Evolutionary conservation across 2,329 filamentous ascomycete species (phyloP).

Genomic region (Fragosphaeria purpurea): DNA sequence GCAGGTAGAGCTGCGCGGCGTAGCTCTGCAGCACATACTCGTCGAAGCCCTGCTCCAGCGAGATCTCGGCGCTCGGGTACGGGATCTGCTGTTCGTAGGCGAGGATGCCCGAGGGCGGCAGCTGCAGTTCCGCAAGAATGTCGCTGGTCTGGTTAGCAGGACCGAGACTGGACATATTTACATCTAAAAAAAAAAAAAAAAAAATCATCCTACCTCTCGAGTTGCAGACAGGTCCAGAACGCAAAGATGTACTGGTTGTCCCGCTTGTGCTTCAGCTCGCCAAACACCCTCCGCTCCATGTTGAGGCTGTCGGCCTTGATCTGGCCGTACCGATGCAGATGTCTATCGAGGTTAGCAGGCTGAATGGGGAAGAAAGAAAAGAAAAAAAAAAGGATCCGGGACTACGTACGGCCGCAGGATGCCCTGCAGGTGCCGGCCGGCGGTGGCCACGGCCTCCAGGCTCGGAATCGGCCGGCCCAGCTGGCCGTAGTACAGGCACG

Average conservation of each 20-base stretch:
- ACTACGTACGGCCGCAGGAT: slow-evolving; percentile 61
- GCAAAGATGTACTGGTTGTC: slow-evolving; percentile 63
- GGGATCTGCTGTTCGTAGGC: slow-evolving; percentile 55
- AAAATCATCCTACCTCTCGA: slow-evolving; percentile 60
- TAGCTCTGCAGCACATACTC: slow-evolving; percentile 48
- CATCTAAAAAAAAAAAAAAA: background rate
- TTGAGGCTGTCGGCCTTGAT: background rate
- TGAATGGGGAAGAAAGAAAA: background rate
- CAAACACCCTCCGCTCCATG: background rate
- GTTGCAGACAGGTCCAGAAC: slow-evolving; percentile 11
- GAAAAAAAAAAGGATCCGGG: background rate
- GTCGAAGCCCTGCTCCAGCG: slow-evolving; percentile 33
- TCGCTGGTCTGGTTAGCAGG: slow-evolving; percentile 45
- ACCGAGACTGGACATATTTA: too few relatives aligned
- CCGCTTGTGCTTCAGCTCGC: slow-evolving; percentile 27
- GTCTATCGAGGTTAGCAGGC: slow-evolving; percentile 14
- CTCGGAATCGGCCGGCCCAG: slow-evolving; percentile 80
- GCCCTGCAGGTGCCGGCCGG: slow-evolving; percentile 52
- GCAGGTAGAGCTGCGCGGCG: slow-evolving; percentile 51
- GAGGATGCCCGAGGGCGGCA: slow-evolving; percentile 52
- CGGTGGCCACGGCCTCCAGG: slow-evolving; percentile 50
- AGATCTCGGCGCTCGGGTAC: slow-evolving; percentile 47
- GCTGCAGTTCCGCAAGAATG: slow-evolving; percentile 74
- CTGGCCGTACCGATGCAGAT: slow-evolving; percentile 38
- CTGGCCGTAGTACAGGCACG: slow-evolving; percentile 82